Evolutionary conservation across 140 eudicot species (phyloP), one percentile per base, ranked within the genome.

Genomic region (Flaveria floridana): DNA sequence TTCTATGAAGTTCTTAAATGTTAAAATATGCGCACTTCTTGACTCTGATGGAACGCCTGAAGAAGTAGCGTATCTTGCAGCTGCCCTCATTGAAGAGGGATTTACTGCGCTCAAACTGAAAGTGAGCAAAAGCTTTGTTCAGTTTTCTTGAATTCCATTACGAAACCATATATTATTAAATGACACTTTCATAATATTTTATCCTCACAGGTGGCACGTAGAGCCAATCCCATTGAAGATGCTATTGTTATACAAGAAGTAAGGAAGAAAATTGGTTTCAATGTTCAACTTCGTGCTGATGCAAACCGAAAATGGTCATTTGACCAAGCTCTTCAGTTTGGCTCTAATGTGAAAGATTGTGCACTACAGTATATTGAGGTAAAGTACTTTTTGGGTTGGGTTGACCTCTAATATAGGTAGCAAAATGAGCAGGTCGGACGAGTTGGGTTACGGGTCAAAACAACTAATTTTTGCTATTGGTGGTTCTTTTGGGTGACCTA

Each of bases 311-410:
- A 83, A 75, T 94, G 99, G 99, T 81, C 86, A 48, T 91, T 85
- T 70, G 77, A 85, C 65, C 79, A 90, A 20, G 97, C 99, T 61
- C 72, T 87, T 61, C 82, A 51, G 63, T 94, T 94, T 83, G 95
- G 90, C 51, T 41, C 39, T 57, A 81, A 76, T 41, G 91, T 91
- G 61, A 91, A 82, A 81, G 85, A 80, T 61, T 88, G 83, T 74
- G 71, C 71, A 81, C 83, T 95, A 79, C 92, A 87, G 65, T 95
- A 91, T 78, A 91, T 95, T 64, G 99, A 95, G 96, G 99, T 90
- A 80, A 30, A 30, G 37, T 30, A 30, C 37, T 3, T 30, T 3
- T 30, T 30, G 5, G 37, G 37, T 30, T 30, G 37, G 37, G 5
- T 30, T 71, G 26, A 42, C 51, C 59, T 56, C 19, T 62, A 53